Evolutionary conservation across 345 rosid genomes (phyloP), one percentile per base, ranked within the genome.

Genomic region (Eucalyptus viminalis): DNA sequence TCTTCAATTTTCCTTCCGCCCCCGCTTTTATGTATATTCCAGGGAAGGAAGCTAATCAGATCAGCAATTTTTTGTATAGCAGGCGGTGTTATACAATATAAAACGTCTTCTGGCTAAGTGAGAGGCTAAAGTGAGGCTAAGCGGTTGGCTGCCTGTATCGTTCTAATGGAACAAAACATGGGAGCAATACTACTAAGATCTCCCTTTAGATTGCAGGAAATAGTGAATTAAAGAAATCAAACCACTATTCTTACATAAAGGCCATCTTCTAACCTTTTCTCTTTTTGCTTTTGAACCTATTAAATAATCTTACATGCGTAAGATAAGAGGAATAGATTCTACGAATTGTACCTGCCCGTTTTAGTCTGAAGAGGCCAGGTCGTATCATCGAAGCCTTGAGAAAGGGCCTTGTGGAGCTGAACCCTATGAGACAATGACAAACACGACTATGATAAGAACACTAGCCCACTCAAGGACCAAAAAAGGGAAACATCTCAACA

Each of bases 281-380:
- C 83, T 3, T 37, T 76, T 19, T 37, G 37, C 44, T 65, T 81
- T 50, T 76, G 44, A 69, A 47, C 44, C 34, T 45, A 49, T 50
- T 86, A 11, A 62, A 47, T 44, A 87, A 25, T 72, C 24, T 22
- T 81, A 49, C 37, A 80, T 12, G 65, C 69, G 4, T 65, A 49
- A 37, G 49, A 27, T 21, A 34, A 87, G 58, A 58, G n/a, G 43
- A 29, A 60, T 19, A 31, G 47, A 34, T 56, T 62, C 51, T 86
- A 45, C 50, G 15, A 9, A 80, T 4, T 44, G 88, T 91, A 97
- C 99, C 97, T 97, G 86, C 98, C 99, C 86, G 96, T 93, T 95
- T 94, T 95, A 53, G 96, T 92, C 93, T 95, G 96, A 45, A 98
- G 92, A 37, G 98, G 92, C 99, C 98, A 98, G 65, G 95, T 60